These are phyloP conservation scores for Waltiozyma sp. DNA, from an alignment of 1,139 yeast genomes.

Conservation along the genomic window DNA sequence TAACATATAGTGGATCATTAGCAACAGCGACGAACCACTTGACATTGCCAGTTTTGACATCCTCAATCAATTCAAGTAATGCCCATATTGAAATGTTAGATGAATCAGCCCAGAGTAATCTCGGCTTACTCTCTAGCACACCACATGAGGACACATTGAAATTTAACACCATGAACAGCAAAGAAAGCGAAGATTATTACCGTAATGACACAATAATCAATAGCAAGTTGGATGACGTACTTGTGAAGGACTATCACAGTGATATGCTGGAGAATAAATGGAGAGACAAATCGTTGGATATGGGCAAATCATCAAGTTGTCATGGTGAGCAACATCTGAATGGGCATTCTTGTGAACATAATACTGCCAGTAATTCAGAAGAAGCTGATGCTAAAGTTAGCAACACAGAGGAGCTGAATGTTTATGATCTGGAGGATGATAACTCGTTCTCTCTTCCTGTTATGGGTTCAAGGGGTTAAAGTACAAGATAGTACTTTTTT, in stretches of 20 bases:
- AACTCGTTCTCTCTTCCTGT: slow-evolving; percentile 22
- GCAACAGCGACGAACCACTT: neutral
- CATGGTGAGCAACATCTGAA: neutral
- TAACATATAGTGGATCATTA: neutral
- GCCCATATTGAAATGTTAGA: slow-evolving; percentile 1
- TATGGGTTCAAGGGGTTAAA: slow-evolving; percentile 12
- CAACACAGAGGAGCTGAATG: slow-evolving; percentile 1
- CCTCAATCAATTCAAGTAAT: slow-evolving; percentile 8
- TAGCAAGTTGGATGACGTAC: neutral
- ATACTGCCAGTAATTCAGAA: too few species aligned
- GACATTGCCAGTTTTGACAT: slow-evolving; percentile 7
- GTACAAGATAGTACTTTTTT: slow-evolving; percentile 35
- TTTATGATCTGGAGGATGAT: slow-evolving; percentile 12
- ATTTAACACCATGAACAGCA: neutral
- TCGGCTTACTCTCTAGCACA: slow-evolving; percentile 7
- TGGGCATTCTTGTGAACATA: neutral
- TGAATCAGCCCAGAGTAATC: neutral
- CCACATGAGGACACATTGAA: slow-evolving; percentile 2
- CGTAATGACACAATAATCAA: neutral
- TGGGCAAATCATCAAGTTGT: neutral
- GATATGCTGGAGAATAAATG: neutral
- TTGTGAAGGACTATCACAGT: neutral
- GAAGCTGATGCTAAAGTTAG: neutral
- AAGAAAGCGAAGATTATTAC: neutral
- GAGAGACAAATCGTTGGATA: neutral